phyloP scores from a whole-genome alignment of 306 rosid genomes.

The Luffa acutangula region DNA sequence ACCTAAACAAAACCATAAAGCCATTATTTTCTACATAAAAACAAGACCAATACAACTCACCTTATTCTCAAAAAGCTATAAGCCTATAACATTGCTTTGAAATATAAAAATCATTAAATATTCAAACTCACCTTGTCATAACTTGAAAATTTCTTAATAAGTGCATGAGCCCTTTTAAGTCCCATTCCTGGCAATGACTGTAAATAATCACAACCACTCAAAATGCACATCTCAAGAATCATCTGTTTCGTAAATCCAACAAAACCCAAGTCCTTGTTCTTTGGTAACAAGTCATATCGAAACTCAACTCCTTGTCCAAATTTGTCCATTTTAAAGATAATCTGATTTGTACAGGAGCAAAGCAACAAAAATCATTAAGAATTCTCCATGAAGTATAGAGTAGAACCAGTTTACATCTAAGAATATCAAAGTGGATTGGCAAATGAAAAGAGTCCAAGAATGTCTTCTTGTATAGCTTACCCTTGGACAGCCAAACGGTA shows the following conservation, averaged over 20 bases:
- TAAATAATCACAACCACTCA: constrained; percentile 95
- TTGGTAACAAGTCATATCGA: constrained; percentile 48
- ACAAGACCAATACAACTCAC: constrained; percentile 1
- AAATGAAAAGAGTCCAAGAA: background rate
- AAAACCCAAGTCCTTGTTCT: constrained; percentile 75
- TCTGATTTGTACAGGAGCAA: constrained; percentile 36
- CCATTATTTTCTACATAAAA: constrained; percentile 9
- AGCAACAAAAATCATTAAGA: background rate
- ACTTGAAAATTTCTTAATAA: constrained; percentile 52
- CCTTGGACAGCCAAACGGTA: constrained; percentile 91
- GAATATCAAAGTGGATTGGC: background rate
- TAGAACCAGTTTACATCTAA: background rate
- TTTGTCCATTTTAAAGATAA: constrained; percentile 93
- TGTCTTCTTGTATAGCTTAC: constrained; percentile 33
- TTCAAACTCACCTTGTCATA: constrained; percentile 61
- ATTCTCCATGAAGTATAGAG: background rate
- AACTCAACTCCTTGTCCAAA: constrained; percentile 88
- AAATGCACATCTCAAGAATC: constrained; percentile 93
- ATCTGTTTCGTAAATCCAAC: constrained; percentile 75
- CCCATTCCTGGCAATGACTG: constrained; percentile 97
- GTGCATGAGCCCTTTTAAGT: constrained; percentile 84
- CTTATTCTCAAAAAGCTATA: background rate
- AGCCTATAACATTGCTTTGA: background rate
- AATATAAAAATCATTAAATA: background rate
- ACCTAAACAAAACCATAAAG: constrained; percentile 41